Evolutionary conservation across 768 basidiomycete species (phyloP), one percentile per base, ranked within the genome.

Genomic region (Termitomyces sp.): DNA sequence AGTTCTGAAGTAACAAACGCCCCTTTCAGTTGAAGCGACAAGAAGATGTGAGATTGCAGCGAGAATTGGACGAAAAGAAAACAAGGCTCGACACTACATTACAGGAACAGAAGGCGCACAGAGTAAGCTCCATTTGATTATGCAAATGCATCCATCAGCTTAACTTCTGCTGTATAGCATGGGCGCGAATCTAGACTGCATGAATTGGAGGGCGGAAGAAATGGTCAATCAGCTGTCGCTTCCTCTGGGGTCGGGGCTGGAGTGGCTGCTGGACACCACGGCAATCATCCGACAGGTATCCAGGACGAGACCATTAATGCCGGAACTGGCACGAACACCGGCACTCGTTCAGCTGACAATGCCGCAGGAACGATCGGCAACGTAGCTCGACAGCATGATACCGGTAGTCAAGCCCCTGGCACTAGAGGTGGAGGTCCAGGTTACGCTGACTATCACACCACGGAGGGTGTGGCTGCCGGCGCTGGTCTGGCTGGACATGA

Each of bases 1-100:
- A 38, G 10, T 15, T 2, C 7, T 10, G 5, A 43, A 10, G 8
- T 12, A 37, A 37, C n/a, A 23, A 17, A 12, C 1, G 6, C 21
- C 37, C n/a, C 6, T 33, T 31, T 38, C 28, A 57, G 57, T 54
- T 63, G 21, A 61, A 62, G 50, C 59, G 58, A 21, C 55, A 59
- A 48, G 50, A 64, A 42, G 61, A 63, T 33, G 55, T 50, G 5
- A 65, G 62, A 40, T 19, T 68, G 0, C 58, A 68, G 43, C 55
- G 61, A 21, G 61, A 60, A 11, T 14, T 72, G 6, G 52, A 67
- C 19, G 37, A 46, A 10, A 70, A 70, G 56, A 63, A 68, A 43
- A 54, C 56, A 23, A 63, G 63, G 14, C 57, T 69, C 3, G 64
- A 70, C 17, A 58, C 60, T 1, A 63, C 62, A 1, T 54, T 67